Base-by-base conservation (phyloP, 2,329 filamentous ascomycete genomes). In the Cercospora sesami region DNA sequence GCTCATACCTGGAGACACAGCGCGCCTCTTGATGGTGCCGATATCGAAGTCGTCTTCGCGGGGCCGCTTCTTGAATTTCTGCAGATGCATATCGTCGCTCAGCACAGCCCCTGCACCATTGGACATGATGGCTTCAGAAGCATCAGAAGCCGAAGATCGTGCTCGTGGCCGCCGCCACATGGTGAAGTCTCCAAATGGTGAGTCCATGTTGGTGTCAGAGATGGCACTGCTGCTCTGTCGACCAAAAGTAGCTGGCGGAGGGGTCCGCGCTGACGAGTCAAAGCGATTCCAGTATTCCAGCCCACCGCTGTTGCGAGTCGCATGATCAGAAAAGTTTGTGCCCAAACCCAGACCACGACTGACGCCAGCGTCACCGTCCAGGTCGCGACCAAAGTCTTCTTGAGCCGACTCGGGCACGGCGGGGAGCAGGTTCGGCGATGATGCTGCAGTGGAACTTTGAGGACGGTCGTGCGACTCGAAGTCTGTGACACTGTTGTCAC, bases 11-110 rank as follows among this genome's bases (percentile, higher is more conserved):
- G 94, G 94, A 68, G 91, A 95, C 2, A 98, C 94, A 26, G 94
- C 94, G 53, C 94, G 88, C 16, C 94, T 87, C 81, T 98, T 98
- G 82, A 97, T 94, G 69, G 90, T 91, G 45, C 89, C 86, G 1
- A 92, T 90, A 77, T 98, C 94, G 66, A 97, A 90, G 75, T 97
- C 94, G 75, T 97, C 93, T 70, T 97, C 94, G 65, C 93, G 86
- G 23, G 93, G 87, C n/a, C 94, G 89, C 63, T 94, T 94, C 67
- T 94, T 95, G 78, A 78, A 77, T 59, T 76, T 76, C 67, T 78
- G 75, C 28, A 78, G 66, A 64, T 74, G 74, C 67, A 78, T 73
- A 61, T 78, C 76, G 58, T 78, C 76, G 59, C 73, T 78, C 31
- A 77, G 72, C 9, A 69, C 72, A 4, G 73, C 67, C 21, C 58